phyloP scores from a whole-genome alignment of 2,329 filamentous ascomycete species.

The Stylonectria norvegica region DNA sequence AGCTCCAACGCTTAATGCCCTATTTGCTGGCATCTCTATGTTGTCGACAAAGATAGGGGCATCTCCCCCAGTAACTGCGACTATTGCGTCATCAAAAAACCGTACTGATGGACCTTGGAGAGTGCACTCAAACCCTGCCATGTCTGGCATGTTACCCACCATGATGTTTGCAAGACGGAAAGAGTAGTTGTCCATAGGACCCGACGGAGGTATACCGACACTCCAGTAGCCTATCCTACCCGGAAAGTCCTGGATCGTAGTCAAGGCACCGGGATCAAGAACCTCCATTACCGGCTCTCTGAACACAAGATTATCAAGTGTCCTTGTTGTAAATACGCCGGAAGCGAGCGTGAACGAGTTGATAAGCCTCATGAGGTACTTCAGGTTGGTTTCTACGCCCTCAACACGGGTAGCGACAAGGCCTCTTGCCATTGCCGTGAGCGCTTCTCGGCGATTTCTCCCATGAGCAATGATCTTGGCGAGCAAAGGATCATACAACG shows the following conservation, averaged over 20 bases:
- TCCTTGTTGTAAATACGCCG: conserved; percentile 33
- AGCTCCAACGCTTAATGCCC: conserved; percentile 19
- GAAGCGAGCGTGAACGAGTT: conserved; percentile 25
- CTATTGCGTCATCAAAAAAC: conserved; percentile 32
- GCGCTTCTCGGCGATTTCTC: conserved; percentile 54
- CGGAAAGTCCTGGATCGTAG: conserved; percentile 41
- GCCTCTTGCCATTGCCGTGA: conserved; percentile 60
- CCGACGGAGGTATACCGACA: conserved; percentile 39
- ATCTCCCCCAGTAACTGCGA: conserved; percentile 33
- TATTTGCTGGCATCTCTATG: conserved; percentile 15
- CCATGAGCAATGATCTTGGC: conserved; percentile 70
- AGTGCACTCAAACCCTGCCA: conserved; percentile 35
- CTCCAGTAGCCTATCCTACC: conserved; percentile 37
- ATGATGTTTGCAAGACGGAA: conserved; percentile 35
- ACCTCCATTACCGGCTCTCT: conserved; percentile 32
- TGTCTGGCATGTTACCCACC: conserved; percentile 29
- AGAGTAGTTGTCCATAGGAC: conserved; percentile 40
- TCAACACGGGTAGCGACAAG: conserved; percentile 46
- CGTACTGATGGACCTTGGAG: conserved; percentile 31
- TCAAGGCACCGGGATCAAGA: conserved; percentile 33
- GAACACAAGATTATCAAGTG: conserved; percentile 30
- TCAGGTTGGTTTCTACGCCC: conserved; percentile 35
- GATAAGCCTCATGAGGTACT: conserved; percentile 32
- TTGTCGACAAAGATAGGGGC: conserved; percentile 27
- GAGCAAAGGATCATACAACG: conserved; percentile 74